phyloP scores from a whole-genome alignment of 2,329 filamentous ascomycete species.

The Penicillium sp. region DNA sequence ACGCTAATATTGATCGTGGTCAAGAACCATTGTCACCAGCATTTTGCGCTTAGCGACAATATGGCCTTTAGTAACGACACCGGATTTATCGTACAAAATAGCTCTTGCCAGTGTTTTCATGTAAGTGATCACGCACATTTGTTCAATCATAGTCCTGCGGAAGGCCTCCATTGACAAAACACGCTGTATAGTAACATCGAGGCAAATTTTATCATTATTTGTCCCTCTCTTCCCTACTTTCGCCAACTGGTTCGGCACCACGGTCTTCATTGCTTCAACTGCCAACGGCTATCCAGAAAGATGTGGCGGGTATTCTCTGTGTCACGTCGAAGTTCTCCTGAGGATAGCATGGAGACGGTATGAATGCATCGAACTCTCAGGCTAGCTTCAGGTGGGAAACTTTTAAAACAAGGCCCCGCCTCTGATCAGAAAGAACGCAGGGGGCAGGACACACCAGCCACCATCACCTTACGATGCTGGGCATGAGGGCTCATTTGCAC shows the following conservation, averaged over 20 bases:
- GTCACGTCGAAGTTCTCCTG: background rate
- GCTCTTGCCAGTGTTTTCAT: constrained; percentile 22
- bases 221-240: constrained; percentile 1
- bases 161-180: background rate
- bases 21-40: constrained; percentile 27
- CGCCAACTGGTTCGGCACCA: background rate
- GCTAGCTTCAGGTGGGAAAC: background rate
- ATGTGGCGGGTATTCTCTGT: background rate
- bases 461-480: background rate
- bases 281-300: background rate
- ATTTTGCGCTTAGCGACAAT: constrained; percentile 31
- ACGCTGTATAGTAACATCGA: constrained; percentile 1
- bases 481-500: background rate
- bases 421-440: background rate
- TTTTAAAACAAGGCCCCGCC: background rate
- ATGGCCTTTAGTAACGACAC: constrained; percentile 24
- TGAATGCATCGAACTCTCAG: background rate
- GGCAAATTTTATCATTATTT: constrained; percentile 7
- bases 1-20: background rate
- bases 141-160: background rate
- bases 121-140: constrained; percentile 4
- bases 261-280: background rate
- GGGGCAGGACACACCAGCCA: too few relatives aligned
- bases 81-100: constrained; percentile 24
- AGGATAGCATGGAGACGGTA: background rate